Percentiles rank a stretch among this genome's conserved stretches.
Evolutionary conservation across 148 eudicot species (phyloP).

Genomic region (Polygonum maritimum): DNA sequence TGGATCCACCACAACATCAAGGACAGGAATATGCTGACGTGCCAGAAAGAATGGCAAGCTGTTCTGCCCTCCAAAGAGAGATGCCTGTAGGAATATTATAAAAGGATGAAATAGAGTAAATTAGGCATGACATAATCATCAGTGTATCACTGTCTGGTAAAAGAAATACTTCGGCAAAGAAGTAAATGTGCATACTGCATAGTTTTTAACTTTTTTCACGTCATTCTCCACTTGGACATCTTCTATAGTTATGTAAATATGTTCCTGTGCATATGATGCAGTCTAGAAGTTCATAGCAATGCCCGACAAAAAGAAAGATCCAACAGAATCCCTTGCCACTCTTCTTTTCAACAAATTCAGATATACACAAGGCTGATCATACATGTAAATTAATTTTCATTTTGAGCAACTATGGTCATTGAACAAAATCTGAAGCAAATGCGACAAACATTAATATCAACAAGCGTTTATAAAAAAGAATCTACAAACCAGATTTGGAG

Average conservation of each 20-base stretch:
- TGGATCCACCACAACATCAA: slow-evolving; percentile 44
- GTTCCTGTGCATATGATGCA: neutral
- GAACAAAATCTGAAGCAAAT: neutral
- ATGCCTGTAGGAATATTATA: slow-evolving; percentile 27
- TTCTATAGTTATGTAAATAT: neutral
- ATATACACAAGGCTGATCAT: neutral
- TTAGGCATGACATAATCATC: neutral
- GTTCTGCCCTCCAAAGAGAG: slow-evolving; percentile 46
- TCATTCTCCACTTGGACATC: neutral
- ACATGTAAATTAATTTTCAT: neutral
- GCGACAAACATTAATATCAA: neutral
- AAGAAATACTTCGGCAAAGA: neutral
- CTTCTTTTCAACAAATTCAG: neutral
- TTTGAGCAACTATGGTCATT: neutral
- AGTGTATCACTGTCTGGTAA: neutral
- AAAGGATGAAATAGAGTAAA: neutral
- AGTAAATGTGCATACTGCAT: neutral
- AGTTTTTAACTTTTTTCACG: neutral
- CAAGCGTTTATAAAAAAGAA: neutral
- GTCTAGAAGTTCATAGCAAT: neutral
- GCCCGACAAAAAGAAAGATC: neutral
- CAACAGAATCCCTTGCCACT: neutral
- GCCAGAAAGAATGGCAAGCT: slow-evolving; percentile 42
- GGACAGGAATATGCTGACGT: slow-evolving; percentile 31
- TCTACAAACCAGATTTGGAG: slow-evolving; percentile 36